Base-by-base conservation (phyloP, 331 rosid species). In the Stylosanthes scabra region DNA sequence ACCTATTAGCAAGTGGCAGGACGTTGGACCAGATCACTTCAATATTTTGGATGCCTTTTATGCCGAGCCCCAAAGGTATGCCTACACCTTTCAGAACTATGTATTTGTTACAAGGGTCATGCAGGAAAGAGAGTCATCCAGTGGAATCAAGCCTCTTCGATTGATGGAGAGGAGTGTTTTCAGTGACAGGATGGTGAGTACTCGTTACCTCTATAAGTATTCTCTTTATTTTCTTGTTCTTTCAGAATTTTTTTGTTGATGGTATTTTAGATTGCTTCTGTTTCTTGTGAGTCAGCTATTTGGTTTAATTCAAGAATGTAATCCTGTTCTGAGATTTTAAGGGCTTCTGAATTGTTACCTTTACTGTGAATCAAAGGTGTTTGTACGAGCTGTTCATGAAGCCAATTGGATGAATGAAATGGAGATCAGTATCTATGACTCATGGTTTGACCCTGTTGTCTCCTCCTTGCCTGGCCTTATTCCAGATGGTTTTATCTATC, bases 381-480 rank as follows among this genome's bases (percentile, higher is more conserved):
- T 95, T 74, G 99, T 95, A 54, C 88, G 99, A 62, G 93, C 99
- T 76, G 99, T 95, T 74, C 97, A 95, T 74, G 99, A 95, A 84
- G 99, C 99, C 10, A 95, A 95, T 14, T 95, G 99, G 99, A 95
- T 95, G 99, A 95, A 84, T 83, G 99, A 88, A 86, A 95, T 95
- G 99, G 99, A 95, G 88, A 91, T 91, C 80, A 95, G 97, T 79
- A 90, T 95, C 63, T 95, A 95, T 46, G 99, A 95, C 83, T 95
- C 99, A 16, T 91, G 99, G 99, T 95, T 95, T 82, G 99, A 95
- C 83, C 99, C 97, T 16, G 99, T 91, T 6, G 99, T 95, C 66
- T 95, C 99, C 15, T 78, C 88, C 83, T 87, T 95, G 88, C 99
- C 97, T 28, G 99, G 99, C 62, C 97, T 95, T 49, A 83, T 95